Conservation (phyloP, 2,329 filamentous ascomycete genomes). For the Pyrenophora graminea region DNA sequence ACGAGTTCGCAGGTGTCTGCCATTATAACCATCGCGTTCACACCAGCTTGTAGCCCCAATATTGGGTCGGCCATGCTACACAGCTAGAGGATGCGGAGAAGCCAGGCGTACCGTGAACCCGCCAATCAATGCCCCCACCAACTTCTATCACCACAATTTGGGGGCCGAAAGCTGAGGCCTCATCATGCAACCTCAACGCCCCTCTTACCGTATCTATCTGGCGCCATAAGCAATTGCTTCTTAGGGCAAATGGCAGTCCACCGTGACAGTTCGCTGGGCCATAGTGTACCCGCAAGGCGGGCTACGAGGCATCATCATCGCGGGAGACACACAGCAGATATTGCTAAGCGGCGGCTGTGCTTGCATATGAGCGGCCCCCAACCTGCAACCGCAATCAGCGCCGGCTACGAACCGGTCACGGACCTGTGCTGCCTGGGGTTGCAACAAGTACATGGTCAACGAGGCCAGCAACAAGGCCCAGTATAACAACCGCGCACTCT, state of each 20-base stretch:
- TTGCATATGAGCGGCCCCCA: constrained; percentile 9
- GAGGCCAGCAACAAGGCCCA: constrained; percentile 34
- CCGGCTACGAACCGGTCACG: constrained; percentile 1
- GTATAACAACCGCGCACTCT: constrained; percentile 30
- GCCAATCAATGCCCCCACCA: constrained; percentile 3
- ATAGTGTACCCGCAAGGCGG: background rate
- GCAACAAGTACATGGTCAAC: constrained; percentile 11
- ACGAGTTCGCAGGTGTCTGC: constrained; percentile 21
- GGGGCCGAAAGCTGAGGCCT: constrained; percentile 26
- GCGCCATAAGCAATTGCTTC: constrained; percentile 2
- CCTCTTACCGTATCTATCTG: constrained; percentile 9
- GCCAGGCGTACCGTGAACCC: background rate
- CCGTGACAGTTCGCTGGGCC: background rate
- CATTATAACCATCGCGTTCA: constrained; percentile 20
- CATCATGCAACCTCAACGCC: background rate
- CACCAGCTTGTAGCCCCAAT: constrained; percentile 36
- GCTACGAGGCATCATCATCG: background rate
- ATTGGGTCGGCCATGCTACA: constrained; percentile 19
- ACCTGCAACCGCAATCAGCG: background rate
- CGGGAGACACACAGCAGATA: background rate
- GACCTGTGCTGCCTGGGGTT: constrained; percentile 25
- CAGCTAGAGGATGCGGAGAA: constrained; percentile 7
- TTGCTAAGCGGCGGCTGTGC: constrained; percentile 29
- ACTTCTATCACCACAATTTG: background rate
- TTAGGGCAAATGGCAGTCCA: background rate